A percentile compares a stretch with the other conserved stretches of the same genome.
Conservation (phyloP, 192 early-diverging fungal species). For the Dissophora ornata region DNA sequence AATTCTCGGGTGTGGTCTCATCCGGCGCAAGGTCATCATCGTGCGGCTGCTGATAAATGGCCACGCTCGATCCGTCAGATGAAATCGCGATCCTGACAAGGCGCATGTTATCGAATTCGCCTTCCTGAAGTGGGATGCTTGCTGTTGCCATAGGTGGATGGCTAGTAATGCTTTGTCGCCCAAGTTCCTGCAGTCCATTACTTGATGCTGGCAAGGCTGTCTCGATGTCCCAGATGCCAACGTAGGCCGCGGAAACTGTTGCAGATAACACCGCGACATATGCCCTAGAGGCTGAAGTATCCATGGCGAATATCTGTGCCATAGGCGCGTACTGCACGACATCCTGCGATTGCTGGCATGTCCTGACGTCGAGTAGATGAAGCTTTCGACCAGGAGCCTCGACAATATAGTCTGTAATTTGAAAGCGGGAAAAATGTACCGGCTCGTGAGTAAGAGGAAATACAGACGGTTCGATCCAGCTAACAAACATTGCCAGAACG, state of each 20-base stretch:
- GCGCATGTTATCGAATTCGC: constrained; percentile 8
- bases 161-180: not conserved
- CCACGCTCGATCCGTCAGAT: constrained; percentile 5
- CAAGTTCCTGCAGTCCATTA: not conserved
- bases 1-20: not conserved
- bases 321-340: not conserved
- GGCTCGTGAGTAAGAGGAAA: too few species aligned
- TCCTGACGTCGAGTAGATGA: not conserved
- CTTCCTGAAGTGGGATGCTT: not conserved
- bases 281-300: not conserved
- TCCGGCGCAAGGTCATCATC: constrained; percentile 12
- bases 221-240: constrained; percentile 8
- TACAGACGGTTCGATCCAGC: not conserved
- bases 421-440: not conserved
- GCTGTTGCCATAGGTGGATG: not conserved
- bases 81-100: constrained; percentile 3
- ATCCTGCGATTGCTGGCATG: not conserved
- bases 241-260: not conserved
- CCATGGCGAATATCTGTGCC: constrained; percentile 17
- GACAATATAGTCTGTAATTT: constrained; percentile 7
- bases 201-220: not conserved
- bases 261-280: constrained; percentile 13
- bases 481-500: not conserved
- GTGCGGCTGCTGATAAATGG: constrained; percentile 5
- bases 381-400: constrained; percentile 9